Conservation (phyloP, 495 filamentous ascomycete species). For the Diplogelasinospora grovesii region DNA sequence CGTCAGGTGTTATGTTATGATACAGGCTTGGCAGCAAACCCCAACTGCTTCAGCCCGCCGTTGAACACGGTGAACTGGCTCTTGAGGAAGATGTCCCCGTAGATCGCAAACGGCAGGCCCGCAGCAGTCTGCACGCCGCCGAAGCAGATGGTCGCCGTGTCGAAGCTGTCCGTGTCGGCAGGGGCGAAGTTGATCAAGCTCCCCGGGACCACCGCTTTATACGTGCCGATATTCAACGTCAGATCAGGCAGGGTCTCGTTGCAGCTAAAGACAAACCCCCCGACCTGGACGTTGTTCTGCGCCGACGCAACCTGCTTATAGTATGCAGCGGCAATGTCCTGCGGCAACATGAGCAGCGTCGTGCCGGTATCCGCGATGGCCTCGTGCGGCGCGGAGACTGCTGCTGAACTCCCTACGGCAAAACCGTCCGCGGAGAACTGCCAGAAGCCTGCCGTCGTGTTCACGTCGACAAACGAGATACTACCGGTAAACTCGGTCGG, state of each 20-base stretch:
- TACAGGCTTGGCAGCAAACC: slow-evolving; percentile 50
- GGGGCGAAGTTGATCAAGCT: slow-evolving; percentile 55
- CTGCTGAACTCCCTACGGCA: slow-evolving; percentile 31
- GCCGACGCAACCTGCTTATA: slow-evolving; percentile 58
- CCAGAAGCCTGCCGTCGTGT: slow-evolving; percentile 65
- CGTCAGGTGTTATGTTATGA: too few relatives aligned
- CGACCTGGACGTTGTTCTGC: slow-evolving; percentile 35
- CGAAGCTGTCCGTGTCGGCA: slow-evolving; percentile 29
- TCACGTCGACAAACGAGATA: slow-evolving; percentile 55
- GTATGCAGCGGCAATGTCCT: slow-evolving; percentile 54
- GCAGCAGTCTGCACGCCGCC: slow-evolving; percentile 60
- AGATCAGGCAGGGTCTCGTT: slow-evolving; percentile 27
- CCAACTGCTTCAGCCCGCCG: slow-evolving; percentile 44
- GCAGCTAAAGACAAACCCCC: slow-evolving; percentile 45
- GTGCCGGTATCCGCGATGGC: slow-evolving; percentile 62
- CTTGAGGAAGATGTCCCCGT: slow-evolving; percentile 82
- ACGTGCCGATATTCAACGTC: slow-evolving; percentile 53
- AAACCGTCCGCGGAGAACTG: slow-evolving; percentile 58
- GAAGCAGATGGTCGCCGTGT: slow-evolving; percentile 48
- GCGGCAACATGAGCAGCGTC: slow-evolving; percentile 61
- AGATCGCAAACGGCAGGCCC: slow-evolving; percentile 62
- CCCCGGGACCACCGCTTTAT: slow-evolving; percentile 52
- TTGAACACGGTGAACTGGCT: slow-evolving; percentile 76
- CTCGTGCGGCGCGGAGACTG: slow-evolving; percentile 20
- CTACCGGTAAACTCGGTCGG: slow-evolving; percentile 49